phyloP scores from a whole-genome alignment of 2,329 filamentous ascomycete genomes.

The Epichloe typhina region DNA sequence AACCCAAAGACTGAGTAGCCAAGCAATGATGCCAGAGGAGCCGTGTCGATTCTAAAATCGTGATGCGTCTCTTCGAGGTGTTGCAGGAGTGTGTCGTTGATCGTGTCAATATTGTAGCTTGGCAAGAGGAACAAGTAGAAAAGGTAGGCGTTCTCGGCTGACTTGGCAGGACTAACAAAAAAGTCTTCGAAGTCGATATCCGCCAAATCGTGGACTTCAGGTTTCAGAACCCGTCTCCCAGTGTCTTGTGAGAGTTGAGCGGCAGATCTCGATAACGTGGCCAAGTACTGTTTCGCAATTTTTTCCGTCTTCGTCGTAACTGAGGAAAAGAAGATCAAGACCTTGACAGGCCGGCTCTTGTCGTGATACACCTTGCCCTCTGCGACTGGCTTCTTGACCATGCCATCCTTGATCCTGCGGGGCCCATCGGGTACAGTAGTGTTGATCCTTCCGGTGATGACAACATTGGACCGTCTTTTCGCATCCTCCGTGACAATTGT shows the following conservation, averaged over 20 bases:
- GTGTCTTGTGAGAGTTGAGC: conserved; percentile 30
- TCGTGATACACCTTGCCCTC: conserved; percentile 15
- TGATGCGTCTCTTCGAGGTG: conserved; percentile 88
- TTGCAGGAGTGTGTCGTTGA: conserved; percentile 75
- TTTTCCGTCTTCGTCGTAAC: conserved; percentile 73
- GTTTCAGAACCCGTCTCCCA: conserved; percentile 32
- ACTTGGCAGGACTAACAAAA: conserved; percentile 71
- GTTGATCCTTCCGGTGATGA: conserved; percentile 13
- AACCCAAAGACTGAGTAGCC: conserved; percentile 93
- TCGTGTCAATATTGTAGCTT: conserved; percentile 90
- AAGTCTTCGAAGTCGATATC: conserved; percentile 89
- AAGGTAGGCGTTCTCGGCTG: conserved; percentile 40
- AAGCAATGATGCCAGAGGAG: conserved; percentile 59
- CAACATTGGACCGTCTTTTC: neutral
- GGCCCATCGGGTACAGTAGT: conserved; percentile 27
- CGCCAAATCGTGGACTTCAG: conserved; percentile 63
- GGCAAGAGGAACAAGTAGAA: conserved; percentile 81
- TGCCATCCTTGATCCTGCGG: conserved; percentile 33
- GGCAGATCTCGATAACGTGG: conserved; percentile 39
- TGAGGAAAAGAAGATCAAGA: conserved; percentile 79
- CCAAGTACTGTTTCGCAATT: conserved; percentile 51
- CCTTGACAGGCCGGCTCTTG: conserved; percentile 43
- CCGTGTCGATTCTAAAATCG: conserved; percentile 91
- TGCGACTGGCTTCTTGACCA: conserved; percentile 19
- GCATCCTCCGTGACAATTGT: conserved; percentile 1